These are phyloP conservation scores for Acorus calamus DNA, from an alignment of 106 monocot genomes.

Conservation along the genomic window DNA sequence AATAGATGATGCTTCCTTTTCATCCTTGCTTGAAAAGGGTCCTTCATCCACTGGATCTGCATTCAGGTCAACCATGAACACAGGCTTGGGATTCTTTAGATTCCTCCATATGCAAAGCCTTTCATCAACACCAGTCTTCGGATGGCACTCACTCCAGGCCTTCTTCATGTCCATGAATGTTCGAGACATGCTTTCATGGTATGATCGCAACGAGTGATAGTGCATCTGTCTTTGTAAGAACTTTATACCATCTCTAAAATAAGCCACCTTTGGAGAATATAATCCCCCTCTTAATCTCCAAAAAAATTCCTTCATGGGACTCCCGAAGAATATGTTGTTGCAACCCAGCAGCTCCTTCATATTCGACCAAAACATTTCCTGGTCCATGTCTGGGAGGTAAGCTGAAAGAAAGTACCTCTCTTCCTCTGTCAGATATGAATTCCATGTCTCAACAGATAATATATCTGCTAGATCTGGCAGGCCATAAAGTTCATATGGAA, in stretches of 20 bases:
- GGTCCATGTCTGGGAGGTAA: slow-evolving; percentile 84
- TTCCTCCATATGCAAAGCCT: slow-evolving; percentile 50
- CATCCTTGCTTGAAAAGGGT: slow-evolving; percentile 5
- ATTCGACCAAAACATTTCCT: slow-evolving; percentile 51
- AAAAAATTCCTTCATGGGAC: slow-evolving; percentile 51
- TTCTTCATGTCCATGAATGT: slow-evolving; percentile 52
- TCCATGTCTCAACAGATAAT: slow-evolving; percentile 86
- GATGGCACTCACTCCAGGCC: slow-evolving; percentile 33
- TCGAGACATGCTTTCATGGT: slow-evolving; percentile 55
- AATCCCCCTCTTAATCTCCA: slow-evolving; percentile 54
- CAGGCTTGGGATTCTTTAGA: slow-evolving; percentile 28
- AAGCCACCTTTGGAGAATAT: slow-evolving; percentile 48
- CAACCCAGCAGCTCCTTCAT: slow-evolving; percentile 68
- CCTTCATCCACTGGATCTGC: slow-evolving; percentile 56
- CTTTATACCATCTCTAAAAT: slow-evolving; percentile 32
- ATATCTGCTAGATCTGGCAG: slow-evolving; percentile 53
- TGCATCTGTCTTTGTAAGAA: slow-evolving; percentile 45
- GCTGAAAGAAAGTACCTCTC: slow-evolving; percentile 63
- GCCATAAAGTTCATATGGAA: slow-evolving; percentile 82
- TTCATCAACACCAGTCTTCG: slow-evolving; percentile 35
- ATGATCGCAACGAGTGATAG: slow-evolving; percentile 55
- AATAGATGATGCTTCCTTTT: slow-evolving; percentile 13
- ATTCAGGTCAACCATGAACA: slow-evolving; percentile 68
- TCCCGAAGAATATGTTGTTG: slow-evolving; percentile 68
- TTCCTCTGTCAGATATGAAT: slow-evolving; percentile 72